These are phyloP conservation scores for Termitomyces sp. DNA, from an alignment of 1,284 basidiomycete genomes.

Conservation along the genomic window DNA sequence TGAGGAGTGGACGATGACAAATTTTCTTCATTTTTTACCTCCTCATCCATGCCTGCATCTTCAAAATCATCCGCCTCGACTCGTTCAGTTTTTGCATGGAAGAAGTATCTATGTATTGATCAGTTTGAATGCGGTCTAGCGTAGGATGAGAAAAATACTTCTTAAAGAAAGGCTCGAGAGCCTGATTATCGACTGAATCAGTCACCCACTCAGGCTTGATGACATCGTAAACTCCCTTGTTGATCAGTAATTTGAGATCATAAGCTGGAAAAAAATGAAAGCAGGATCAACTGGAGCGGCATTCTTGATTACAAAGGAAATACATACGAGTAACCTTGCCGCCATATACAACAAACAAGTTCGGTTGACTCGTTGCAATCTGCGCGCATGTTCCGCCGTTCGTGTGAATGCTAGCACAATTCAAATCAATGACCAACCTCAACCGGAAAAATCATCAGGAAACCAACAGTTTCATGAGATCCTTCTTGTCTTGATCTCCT, in stretches of 20 bases:
- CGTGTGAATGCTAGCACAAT: conserved; percentile 55
- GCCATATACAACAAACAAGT: conserved; percentile 60
- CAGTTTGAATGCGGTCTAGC: not conserved
- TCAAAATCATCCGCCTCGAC: conserved; percentile 37
- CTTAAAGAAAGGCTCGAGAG: conserved; percentile 56
- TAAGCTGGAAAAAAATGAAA: conserved; percentile 45
- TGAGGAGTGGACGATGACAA: not conserved
- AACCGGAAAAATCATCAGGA: not conserved
- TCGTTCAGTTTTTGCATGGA: conserved; percentile 53
- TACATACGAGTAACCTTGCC: conserved; percentile 56
- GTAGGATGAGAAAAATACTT: conserved; percentile 39
- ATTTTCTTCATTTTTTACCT: not conserved
- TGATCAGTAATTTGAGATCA: conserved; percentile 58
- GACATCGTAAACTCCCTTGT: conserved; percentile 64
- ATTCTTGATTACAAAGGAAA: not conserved
- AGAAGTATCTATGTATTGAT: conserved; percentile 56
- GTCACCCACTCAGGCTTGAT: conserved; percentile 77
- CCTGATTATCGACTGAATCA: conserved; percentile 63
- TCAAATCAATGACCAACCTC: not conserved
- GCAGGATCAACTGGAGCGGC: not conserved
- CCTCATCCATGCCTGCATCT: not conserved
- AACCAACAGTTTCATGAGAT: conserved; percentile 58
- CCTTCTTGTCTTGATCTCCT: conserved; percentile 62
- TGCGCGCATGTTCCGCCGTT: conserved; percentile 76
- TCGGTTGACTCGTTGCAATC: conserved; percentile 44